Percentiles rank a stretch among this genome's conserved stretches.
Evolutionary conservation across 2,329 filamentous ascomycete species (phyloP).

Genomic region (Diaporthe destruens): DNA sequence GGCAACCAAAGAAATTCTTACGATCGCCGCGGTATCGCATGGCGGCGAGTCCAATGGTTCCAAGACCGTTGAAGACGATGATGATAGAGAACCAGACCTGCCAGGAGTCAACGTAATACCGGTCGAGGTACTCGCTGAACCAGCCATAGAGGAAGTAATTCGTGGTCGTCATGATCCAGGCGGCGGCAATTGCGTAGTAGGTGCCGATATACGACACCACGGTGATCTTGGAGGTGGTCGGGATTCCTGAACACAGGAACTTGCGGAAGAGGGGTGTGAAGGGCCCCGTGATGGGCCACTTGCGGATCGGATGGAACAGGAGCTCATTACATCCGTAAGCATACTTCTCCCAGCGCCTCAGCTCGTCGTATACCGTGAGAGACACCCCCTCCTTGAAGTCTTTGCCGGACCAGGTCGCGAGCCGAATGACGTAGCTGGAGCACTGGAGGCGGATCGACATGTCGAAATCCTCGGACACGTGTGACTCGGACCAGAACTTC

Average conservation of each 20-base stretch:
- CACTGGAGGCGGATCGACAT: conserved; percentile 84
- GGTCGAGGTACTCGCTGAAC: conserved; percentile 82
- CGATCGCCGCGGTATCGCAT: conserved; percentile 81
- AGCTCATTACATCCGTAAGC: conserved; percentile 88
- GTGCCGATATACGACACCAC: conserved; percentile 83
- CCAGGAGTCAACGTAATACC: conserved; percentile 85
- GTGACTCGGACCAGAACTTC: conserved; percentile 85
- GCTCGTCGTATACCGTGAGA: conserved; percentile 85
- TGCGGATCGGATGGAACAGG: conserved; percentile 81
- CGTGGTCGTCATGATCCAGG: conserved; percentile 78
- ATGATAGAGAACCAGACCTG: conserved; percentile 85
- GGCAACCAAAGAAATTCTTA: conserved; percentile 66
- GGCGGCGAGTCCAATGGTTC: conserved; percentile 77
- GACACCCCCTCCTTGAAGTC: conserved; percentile 88
- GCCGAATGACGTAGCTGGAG: conserved; percentile 78
- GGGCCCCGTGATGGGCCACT: conserved; percentile 79
- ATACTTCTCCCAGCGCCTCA: conserved; percentile 89
- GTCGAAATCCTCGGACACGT: conserved; percentile 86
- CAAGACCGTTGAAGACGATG: conserved; percentile 81
- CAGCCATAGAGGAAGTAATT: conserved; percentile 84
- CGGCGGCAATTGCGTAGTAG: conserved; percentile 82
- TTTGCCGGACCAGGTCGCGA: conserved; percentile 80
- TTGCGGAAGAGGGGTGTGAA: conserved; percentile 83
- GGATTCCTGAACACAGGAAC: conserved; percentile 80
- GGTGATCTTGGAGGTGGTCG: conserved; percentile 80